Conservation (phyloP, 2,329 filamentous ascomycete species). For the Tolypocladium inflatum region DNA sequence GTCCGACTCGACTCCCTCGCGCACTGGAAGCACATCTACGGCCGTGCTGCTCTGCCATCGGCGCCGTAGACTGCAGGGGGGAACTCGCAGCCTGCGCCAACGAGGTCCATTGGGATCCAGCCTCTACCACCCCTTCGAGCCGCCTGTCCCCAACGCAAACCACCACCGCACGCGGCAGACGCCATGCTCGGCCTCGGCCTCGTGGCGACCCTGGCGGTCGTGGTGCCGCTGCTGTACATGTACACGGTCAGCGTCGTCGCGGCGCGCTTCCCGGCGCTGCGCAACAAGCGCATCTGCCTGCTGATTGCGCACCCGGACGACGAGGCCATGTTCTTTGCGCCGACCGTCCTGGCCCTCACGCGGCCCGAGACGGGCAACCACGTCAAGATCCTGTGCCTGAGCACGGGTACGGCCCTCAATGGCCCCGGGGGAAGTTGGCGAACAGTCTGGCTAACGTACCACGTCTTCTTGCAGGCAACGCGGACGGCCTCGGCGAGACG, state of each 20-base stretch:
- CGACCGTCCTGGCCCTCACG: conserved; percentile 77
- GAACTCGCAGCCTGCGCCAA: not conserved
- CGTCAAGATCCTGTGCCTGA: conserved; percentile 88
- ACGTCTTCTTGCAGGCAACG: conserved; percentile 49
- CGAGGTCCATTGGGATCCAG: not conserved
- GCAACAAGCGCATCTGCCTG: conserved; percentile 79
- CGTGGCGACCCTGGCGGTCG: conserved; percentile 6
- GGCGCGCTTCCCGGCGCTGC: conserved; percentile 53
- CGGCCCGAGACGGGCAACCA: conserved; percentile 74
- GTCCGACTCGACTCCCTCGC: not conserved
- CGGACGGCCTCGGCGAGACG: conserved; percentile 76
- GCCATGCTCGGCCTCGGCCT: conserved; percentile 3
- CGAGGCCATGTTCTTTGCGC: conserved; percentile 98
- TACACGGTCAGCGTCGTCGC: conserved; percentile 38
- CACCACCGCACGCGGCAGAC: not conserved
- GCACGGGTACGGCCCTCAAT: conserved; percentile 48
- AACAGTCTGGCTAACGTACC: not conserved
- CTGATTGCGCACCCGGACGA: conserved; percentile 97
- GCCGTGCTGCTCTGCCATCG: not conserved
- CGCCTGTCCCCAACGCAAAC: not conserved
- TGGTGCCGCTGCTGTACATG: conserved; percentile 42
- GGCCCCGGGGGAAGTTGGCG: not conserved
- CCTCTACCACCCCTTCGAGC: not conserved
- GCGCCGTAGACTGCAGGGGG: not conserved
- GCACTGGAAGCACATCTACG: not conserved